Conservation (phyloP, 345 rosid species). For the Eucalyptus sp. region DNA sequence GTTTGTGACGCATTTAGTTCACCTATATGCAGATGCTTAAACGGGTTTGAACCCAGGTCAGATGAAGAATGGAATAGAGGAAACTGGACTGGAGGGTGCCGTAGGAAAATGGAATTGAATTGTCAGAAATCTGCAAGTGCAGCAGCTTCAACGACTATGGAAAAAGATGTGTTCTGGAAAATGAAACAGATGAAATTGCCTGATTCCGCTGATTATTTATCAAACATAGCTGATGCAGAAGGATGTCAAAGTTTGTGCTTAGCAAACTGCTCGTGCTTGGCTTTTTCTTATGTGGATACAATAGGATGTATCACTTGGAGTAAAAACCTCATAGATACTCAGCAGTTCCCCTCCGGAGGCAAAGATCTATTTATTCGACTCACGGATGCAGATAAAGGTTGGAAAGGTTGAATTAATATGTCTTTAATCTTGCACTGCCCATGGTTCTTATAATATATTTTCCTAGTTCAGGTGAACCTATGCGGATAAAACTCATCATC, state of each 20-base stretch:
- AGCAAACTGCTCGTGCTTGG: background rate
- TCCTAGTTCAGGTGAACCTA: background rate
- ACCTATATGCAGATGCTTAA: conserved; percentile 8
- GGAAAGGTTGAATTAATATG: background rate
- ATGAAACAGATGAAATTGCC: background rate
- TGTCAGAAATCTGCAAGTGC: background rate
- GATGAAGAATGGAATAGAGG: background rate
- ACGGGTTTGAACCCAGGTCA: conserved; percentile 15
- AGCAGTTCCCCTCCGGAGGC: background rate
- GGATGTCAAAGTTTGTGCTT: conserved; percentile 6
- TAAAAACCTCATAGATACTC: background rate
- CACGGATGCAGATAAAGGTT: background rate
- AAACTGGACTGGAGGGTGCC: conserved; percentile 12
- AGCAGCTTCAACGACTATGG: background rate
- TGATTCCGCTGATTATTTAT: background rate
- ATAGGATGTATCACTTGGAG: background rate
- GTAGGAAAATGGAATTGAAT: background rate
- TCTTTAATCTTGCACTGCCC: background rate
- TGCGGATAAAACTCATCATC: background rate
- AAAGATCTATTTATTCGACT: background rate
- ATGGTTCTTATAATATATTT: too few relatives aligned
- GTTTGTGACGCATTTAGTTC: conserved; percentile 1
- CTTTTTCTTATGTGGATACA: background rate
- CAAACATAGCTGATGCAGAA: background rate
- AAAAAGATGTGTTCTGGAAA: background rate